These are phyloP conservation scores for Oryza longistaminata DNA, from an alignment of 176 grass and related monocot species.

Conservation along the genomic window DNA sequence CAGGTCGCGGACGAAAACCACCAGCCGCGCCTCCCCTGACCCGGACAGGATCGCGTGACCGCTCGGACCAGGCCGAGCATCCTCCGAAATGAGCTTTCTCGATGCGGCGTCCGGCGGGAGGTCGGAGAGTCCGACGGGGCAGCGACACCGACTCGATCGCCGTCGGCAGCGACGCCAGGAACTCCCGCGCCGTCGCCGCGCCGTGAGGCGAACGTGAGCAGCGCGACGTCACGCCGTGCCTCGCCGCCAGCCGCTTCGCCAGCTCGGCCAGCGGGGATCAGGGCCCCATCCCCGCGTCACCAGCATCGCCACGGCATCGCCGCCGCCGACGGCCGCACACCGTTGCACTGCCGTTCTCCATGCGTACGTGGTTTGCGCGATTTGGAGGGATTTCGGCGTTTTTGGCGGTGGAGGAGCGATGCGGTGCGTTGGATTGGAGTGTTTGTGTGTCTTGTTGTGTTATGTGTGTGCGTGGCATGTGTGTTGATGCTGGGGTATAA, in stretches of 20 bases:
- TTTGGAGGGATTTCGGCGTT: background rate
- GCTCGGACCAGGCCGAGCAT: background rate
- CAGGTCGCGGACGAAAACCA: conserved; percentile 64
- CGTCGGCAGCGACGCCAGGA: conserved; percentile 35
- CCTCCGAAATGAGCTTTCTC: conserved; percentile 54
- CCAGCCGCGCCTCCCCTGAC: background rate
- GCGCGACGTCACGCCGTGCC: conserved; percentile 35
- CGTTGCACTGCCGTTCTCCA: conserved; percentile 5
- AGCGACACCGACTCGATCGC: conserved; percentile 37
- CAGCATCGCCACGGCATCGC: conserved; percentile 48
- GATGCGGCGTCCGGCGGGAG: conserved; percentile 36
- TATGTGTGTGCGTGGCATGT: too few relatives aligned
- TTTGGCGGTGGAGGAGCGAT: background rate
- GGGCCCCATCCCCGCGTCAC: conserved; percentile 56
- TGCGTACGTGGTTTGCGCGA: background rate
- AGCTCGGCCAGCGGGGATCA: conserved; percentile 67
- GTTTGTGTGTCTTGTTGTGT: too few relatives aligned
- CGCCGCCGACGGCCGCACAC: background rate
- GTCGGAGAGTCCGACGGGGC: conserved; percentile 44
- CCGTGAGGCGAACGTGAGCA: conserved; percentile 51
- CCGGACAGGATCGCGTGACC: background rate
- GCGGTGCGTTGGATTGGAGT: too few relatives aligned
- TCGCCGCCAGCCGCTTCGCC: conserved; percentile 43
- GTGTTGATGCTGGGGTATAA: background rate
- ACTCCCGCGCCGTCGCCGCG: conserved; percentile 34